Percentiles rank a stretch among this genome's conserved stretches.
phyloP scores from a whole-genome alignment of 164 flowering plant genomes.

The Nymphaea colorata region DNA sequence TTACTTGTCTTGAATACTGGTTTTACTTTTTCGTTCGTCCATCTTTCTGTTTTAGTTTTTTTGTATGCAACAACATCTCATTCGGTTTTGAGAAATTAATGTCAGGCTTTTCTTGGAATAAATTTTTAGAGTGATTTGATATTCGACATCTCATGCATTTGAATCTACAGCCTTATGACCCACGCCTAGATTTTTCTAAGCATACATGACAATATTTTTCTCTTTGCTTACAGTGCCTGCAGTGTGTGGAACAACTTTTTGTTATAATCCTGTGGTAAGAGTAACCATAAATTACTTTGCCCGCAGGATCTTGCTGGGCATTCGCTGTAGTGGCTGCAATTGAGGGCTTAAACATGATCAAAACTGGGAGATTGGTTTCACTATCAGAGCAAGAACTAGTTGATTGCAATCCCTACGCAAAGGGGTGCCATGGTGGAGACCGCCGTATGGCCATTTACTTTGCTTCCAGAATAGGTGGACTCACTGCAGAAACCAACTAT shows the following conservation, averaged over 20 bases:
- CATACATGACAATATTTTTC: too few species aligned
- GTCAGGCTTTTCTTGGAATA: too few species aligned
- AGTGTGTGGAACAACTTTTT: not conserved
- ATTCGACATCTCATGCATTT: too few species aligned
- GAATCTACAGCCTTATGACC: too few species aligned
- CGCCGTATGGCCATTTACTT: slow-evolving; percentile 5
- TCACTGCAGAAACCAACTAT: slow-evolving; percentile 6
- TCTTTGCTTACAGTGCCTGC: not conserved
- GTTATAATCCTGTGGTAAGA: not conserved
- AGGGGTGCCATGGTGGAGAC: slow-evolving; percentile 12
- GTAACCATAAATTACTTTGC: not conserved
- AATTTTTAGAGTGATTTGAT: too few species aligned
- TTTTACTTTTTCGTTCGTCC: too few species aligned
- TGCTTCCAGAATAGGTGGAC: slow-evolving; percentile 6
- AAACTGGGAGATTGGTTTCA: slow-evolving; percentile 5
- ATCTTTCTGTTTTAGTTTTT: too few species aligned
- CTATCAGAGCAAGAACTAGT: slow-evolving; percentile 12
- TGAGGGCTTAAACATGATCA: slow-evolving; percentile 10
- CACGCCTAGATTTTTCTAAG: too few species aligned
- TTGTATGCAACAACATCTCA: too few species aligned
- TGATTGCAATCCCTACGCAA: not conserved
- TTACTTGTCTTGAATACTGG: too few species aligned
- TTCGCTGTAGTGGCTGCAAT: slow-evolving; percentile 13
- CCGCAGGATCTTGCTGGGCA: slow-evolving; percentile 15
- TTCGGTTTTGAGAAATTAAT: too few species aligned